phyloP scores from a whole-genome alignment of 805 yeast species.

The Zygosaccharomyces pseudorouxii region DNA sequence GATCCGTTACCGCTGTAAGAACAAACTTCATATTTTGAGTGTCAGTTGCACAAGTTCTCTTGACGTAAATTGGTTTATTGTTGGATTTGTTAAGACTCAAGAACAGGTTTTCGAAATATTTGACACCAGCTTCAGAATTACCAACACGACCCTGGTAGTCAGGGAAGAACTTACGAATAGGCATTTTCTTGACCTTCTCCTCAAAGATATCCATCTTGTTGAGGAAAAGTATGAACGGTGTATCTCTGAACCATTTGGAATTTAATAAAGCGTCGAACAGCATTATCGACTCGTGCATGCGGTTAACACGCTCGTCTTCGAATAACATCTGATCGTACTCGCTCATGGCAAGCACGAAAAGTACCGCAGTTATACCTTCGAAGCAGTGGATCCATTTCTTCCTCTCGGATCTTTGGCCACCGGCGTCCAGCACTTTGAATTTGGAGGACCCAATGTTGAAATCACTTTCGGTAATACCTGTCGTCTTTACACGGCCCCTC shows the following conservation, averaged over 20 bases:
- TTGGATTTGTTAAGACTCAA: constrained; percentile 56
- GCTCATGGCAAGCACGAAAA: constrained; percentile 83
- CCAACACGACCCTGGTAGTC: constrained; percentile 64
- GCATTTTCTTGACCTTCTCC: constrained; percentile 59
- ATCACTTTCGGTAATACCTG: constrained; percentile 86
- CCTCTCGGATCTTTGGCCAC: constrained; percentile 91
- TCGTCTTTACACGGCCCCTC: constrained; percentile 88
- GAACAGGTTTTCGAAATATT: constrained; percentile 67
- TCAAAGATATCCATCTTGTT: constrained; percentile 84
- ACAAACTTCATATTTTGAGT: constrained; percentile 85
- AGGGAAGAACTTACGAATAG: constrained; percentile 71
- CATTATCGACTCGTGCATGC: constrained; percentile 86
- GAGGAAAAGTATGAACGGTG: constrained; percentile 84
- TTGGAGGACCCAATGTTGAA: constrained; percentile 63
- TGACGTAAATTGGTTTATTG: constrained; percentile 77
- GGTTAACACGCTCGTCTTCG: constrained; percentile 83
- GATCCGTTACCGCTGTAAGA: constrained; percentile 85
- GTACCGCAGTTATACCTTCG: constrained; percentile 80
- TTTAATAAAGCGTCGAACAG: constrained; percentile 80
- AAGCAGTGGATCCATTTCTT: constrained; percentile 94
- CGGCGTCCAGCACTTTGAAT: constrained; percentile 87
- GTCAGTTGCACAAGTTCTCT: constrained; percentile 95
- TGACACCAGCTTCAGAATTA: constrained; percentile 61
- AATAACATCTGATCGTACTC: constrained; percentile 90
- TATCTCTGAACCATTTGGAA: constrained; percentile 75